Evolutionary conservation across 192 early-diverging fungal species (phyloP).

Genomic region (Coemansia sp.): DNA sequence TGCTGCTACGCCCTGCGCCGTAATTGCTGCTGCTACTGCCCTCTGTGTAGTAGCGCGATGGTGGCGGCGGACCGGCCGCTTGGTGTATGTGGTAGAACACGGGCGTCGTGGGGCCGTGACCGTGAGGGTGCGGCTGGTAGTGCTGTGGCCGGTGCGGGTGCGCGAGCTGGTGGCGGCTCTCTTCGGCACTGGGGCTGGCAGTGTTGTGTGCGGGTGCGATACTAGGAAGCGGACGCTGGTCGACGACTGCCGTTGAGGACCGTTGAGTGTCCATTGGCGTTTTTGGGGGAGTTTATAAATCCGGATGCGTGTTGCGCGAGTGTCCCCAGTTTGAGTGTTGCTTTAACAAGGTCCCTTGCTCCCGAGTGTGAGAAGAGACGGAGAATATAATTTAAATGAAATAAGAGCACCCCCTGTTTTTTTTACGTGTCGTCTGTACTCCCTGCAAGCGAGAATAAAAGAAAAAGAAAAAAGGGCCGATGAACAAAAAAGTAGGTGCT

Average conservation of each 20-base stretch:
- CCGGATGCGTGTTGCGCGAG: background rate
- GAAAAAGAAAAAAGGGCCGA: background rate
- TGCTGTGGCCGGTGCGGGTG: background rate
- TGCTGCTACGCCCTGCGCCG: background rate
- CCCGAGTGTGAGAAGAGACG: slow-evolving; percentile 1
- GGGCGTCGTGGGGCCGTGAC: background rate
- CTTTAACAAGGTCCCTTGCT: background rate
- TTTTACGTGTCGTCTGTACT: background rate
- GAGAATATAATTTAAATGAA: slow-evolving; percentile 8
- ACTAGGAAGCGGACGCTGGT: background rate
- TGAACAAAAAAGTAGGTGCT: background rate
- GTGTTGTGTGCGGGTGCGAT: background rate
- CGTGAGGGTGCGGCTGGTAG: background rate
- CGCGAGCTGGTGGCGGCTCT: background rate
- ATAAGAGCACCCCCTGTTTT: background rate
- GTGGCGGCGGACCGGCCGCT: slow-evolving; percentile 1
- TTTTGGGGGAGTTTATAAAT: slow-evolving; percentile 14
- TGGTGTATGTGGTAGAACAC: slow-evolving; percentile 14
- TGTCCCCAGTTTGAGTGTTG: background rate
- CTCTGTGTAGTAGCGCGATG: slow-evolving; percentile 12
- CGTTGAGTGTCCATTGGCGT: background rate
- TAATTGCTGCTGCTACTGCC: background rate
- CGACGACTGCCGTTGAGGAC: background rate
- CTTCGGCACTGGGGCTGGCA: background rate
- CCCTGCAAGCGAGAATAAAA: background rate